Base-by-base conservation (phyloP, 1,139 yeast species). In the Magnusiomyces ingens region DNA sequence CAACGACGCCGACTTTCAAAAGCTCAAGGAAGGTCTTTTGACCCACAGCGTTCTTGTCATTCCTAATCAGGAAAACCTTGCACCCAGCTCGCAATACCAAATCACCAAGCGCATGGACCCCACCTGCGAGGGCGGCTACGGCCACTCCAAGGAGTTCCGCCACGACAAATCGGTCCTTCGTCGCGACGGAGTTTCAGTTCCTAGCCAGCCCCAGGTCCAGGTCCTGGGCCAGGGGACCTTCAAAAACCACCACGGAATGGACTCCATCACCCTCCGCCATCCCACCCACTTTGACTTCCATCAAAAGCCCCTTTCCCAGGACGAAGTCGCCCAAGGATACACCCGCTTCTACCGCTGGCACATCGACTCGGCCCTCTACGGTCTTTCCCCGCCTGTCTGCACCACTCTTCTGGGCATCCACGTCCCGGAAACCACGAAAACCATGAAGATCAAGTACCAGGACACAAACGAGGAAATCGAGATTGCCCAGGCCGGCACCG, bases 291-390 rank as follows among this genome's bases (percentile, higher is more conserved):
- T 82, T 59, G 77, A 82, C 1, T 88, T 88, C 78, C 96, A 88
- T 71, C 82, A 82, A 60, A 71, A 76, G 18, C 77, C 82, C 0
- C 76, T 88, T 58, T 73, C 82, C n/a, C 76, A 78, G 32, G 78
- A 78, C 36, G 81, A 85, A 58, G 80, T 85, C 61, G 76, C 77
- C 2, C 73, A 78, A 32, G 80, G 82, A 53, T 77, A 78, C 67
- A 88, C 96, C 1, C 77, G 94, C 60, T 88, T 84, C 68, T 88
- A 87, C 77, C 80, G 96, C 71, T 88, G 96, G 96, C 96, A 88
- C 71, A 86, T 88, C 61, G 96, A 88, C 70, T 84, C 93, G 47
- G 96, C 96, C 3, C 77, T 88, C 50, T 88, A 88, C 64, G 95
- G 81, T 38, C 76, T 87, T 62, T 81, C 91, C 6, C 95, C 96